Evolutionary conservation across 2,329 filamentous ascomycete species (phyloP).

Genomic region (Trichoderma guizhouense): DNA sequence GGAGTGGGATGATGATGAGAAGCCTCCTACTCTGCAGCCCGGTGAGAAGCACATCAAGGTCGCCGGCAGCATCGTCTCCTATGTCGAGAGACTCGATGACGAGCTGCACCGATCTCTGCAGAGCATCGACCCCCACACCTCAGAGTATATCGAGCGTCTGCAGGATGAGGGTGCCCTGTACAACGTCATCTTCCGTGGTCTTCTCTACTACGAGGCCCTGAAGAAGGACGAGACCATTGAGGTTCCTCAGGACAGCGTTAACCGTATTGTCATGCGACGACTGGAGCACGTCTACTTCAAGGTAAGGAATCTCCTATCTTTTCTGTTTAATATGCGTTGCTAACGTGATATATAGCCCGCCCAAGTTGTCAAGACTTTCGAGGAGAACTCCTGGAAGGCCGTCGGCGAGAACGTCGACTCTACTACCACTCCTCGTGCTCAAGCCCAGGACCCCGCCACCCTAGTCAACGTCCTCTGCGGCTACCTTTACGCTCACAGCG

Average conservation of each 20-base stretch:
- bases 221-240: slow-evolving; percentile 68
- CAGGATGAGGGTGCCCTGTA: slow-evolving; percentile 89
- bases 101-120: slow-evolving; percentile 97
- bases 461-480: slow-evolving; percentile 87
- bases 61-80: slow-evolving; percentile 90
- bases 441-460: slow-evolving; percentile 64
- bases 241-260: slow-evolving; percentile 79
- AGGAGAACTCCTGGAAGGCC: slow-evolving; percentile 89
- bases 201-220: slow-evolving; percentile 84
- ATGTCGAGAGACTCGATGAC: slow-evolving; percentile 91
- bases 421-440: slow-evolving; percentile 69
- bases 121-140: slow-evolving; percentile 95
- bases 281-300: slow-evolving; percentile 99
- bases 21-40: slow-evolving; percentile 68
- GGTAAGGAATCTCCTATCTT: slow-evolving; percentile 43
- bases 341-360: slow-evolving; percentile 58
- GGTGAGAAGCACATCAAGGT: slow-evolving; percentile 85
- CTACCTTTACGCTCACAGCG: slow-evolving; percentile 91
- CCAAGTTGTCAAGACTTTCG: slow-evolving; percentile 87
- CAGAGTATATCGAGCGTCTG: slow-evolving; percentile 94
- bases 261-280: slow-evolving; percentile 89
- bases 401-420: slow-evolving; percentile 71
- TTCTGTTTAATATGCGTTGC: not conserved
- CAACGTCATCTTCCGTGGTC: slow-evolving; percentile 82
- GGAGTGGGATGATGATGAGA: slow-evolving; percentile 99